A percentile compares a stretch with the other conserved stretches of the same genome.
Evolutionary conservation across 225 moss, liverwort and hornwort genomes (phyloP).

Genomic region (Ulota crispa): DNA sequence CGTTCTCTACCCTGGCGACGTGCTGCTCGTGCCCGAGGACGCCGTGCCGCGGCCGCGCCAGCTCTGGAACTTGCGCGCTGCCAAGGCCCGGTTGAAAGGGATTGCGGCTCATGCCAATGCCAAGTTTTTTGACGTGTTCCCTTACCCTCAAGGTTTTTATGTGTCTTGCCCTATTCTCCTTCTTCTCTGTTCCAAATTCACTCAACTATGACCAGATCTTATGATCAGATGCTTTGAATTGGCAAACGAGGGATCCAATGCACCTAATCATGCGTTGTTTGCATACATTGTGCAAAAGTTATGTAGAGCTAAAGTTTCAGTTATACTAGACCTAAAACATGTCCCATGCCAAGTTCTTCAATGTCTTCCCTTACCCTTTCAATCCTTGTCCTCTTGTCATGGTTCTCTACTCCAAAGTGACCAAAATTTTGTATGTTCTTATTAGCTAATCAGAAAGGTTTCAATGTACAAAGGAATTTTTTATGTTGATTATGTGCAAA

Average conservation of each 20-base stretch:
- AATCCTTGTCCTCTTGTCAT: background rate
- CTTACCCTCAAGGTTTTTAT: conserved; percentile 67
- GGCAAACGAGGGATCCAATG: background rate
- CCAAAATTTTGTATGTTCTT: too few relatives aligned
- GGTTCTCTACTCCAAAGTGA: background rate
- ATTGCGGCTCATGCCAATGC: conserved; percentile 56
- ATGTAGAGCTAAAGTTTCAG: background rate
- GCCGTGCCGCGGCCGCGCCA: conserved; percentile 64
- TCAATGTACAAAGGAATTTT: background rate
- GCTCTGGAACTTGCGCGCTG: conserved; percentile 53
- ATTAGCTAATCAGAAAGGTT: background rate
- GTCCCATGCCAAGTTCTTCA: too few relatives aligned
- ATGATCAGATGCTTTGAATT: background rate
- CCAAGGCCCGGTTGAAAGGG: conserved; percentile 45
- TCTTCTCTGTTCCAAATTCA: background rate
- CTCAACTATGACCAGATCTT: background rate
- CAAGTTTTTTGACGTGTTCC: conserved; percentile 86
- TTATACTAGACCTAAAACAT: too few relatives aligned
- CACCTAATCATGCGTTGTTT: background rate
- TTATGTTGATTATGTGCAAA: background rate
- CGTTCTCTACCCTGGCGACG: conserved; percentile 72
- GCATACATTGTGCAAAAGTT: background rate
- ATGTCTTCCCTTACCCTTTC: background rate
- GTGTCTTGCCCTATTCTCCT: background rate
- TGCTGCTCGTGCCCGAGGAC: conserved; percentile 69